A percentile compares a stretch with the other conserved stretches of the same genome.
These are phyloP conservation scores for Auricularia sp. DNA, from an alignment of 768 basidiomycete genomes.

Conservation along the genomic window DNA sequence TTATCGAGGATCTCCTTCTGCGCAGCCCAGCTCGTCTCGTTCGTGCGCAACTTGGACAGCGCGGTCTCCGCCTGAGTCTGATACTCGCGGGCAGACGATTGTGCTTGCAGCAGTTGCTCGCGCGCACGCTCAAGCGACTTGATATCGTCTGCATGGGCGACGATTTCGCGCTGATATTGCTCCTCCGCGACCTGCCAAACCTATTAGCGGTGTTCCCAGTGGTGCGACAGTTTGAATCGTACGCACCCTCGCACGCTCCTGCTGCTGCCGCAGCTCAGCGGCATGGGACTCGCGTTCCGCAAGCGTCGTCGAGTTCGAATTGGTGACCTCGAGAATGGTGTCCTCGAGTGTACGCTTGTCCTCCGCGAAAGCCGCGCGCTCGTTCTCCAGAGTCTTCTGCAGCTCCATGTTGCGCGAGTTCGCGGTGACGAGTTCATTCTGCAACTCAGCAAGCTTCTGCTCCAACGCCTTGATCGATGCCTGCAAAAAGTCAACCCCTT, in stretches of 20 bases:
- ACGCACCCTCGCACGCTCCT: slow-evolving; percentile 57
- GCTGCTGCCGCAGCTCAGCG: slow-evolving; percentile 52
- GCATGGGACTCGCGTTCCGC: slow-evolving; percentile 37
- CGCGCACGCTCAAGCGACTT: slow-evolving; percentile 57
- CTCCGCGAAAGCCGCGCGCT: slow-evolving; percentile 57
- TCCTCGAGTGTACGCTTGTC: slow-evolving; percentile 80
- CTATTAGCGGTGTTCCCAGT: background rate
- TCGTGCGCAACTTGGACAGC: slow-evolving; percentile 54
- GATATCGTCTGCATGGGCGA: slow-evolving; percentile 78
- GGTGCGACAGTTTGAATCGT: background rate
- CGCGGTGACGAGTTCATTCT: slow-evolving; percentile 46
- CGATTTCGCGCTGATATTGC: slow-evolving; percentile 69
- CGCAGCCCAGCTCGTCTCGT: slow-evolving; percentile 70
- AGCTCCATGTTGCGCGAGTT: slow-evolving; percentile 44
- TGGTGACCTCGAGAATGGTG: slow-evolving; percentile 69
- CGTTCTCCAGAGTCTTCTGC: slow-evolving; percentile 55
- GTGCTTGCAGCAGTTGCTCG: slow-evolving; percentile 44
- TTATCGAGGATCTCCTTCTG: slow-evolving; percentile 71
- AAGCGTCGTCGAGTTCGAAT: slow-evolving; percentile 52
- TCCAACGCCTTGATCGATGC: background rate
- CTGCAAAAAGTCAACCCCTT: background rate
- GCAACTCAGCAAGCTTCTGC: slow-evolving; percentile 23
- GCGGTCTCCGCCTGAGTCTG: slow-evolving; percentile 61
- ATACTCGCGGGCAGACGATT: slow-evolving; percentile 46
- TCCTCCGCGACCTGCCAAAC: slow-evolving; percentile 57